Evolutionary conservation across 2,329 filamentous ascomycete genomes (phyloP).

Genomic region (Colletotrichum graminicola): DNA sequence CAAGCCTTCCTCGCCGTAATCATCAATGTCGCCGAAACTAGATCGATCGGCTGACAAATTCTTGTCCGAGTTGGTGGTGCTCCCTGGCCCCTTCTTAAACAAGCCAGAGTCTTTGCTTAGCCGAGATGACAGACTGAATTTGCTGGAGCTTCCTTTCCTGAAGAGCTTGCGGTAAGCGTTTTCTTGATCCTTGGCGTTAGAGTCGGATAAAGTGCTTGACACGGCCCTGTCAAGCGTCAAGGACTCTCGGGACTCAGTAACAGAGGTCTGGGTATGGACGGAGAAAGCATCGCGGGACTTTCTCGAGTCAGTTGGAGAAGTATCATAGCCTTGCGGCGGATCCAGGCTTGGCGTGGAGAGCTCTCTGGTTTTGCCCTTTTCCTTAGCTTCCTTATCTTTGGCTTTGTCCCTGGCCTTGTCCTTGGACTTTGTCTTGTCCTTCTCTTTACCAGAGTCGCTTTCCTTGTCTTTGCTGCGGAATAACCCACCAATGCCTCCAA

Average conservation of each 20-base stretch:
- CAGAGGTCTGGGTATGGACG: conserved; percentile 68
- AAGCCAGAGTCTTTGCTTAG: conserved; percentile 66
- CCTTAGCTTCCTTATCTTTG: conserved; percentile 49
- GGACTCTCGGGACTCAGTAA: conserved; percentile 71
- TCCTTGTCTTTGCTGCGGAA: conserved; percentile 60
- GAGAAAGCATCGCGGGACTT: conserved; percentile 69
- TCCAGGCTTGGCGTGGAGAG: conserved; percentile 56
- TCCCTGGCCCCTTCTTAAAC: conserved; percentile 71
- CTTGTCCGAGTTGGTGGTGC: conserved; percentile 68
- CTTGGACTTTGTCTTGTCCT: conserved; percentile 53
- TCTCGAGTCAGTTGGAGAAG: conserved; percentile 65
- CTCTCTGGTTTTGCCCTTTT: conserved; percentile 55
- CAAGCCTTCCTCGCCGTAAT: conserved; percentile 60
- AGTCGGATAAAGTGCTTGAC: conserved; percentile 70
- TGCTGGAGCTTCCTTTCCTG: conserved; percentile 74
- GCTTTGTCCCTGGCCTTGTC: conserved; percentile 50
- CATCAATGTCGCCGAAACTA: conserved; percentile 69
- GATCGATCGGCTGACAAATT: conserved; percentile 68
- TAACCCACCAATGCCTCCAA: conserved; percentile 78
- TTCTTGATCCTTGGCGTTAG: conserved; percentile 64
- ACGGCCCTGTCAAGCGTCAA: conserved; percentile 66
- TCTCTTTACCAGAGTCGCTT: conserved; percentile 50
- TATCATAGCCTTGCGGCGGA: conserved; percentile 54
- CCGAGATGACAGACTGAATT: conserved; percentile 72
- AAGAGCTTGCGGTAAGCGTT: conserved; percentile 72